Conservation (phyloP, 345 rosid species). For the Kernera saxatilis region DNA sequence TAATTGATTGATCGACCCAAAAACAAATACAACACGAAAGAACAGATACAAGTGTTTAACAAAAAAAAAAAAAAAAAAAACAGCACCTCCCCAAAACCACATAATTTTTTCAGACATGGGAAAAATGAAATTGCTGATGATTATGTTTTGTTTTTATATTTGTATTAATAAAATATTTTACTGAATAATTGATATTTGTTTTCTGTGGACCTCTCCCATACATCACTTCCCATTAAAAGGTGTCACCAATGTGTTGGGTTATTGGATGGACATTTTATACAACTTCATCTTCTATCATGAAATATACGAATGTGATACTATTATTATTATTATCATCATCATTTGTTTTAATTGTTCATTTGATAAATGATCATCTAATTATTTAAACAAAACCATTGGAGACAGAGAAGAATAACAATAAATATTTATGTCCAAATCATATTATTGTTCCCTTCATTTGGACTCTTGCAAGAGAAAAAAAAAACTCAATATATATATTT, state of each 20-base stretch:
- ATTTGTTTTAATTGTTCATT: not conserved
- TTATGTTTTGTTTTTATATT: not conserved
- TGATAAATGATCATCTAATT: not conserved
- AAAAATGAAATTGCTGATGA: too few species aligned
- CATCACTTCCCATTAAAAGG: conserved; percentile 19
- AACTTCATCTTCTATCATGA: not conserved
- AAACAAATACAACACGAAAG: too few species aligned
- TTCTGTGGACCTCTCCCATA: conserved; percentile 4
- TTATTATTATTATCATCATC: too few species aligned
- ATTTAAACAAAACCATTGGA: not conserved
- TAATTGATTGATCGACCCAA: too few species aligned
- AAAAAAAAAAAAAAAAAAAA: too few species aligned
- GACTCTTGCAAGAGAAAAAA: too few species aligned
- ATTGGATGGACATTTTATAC: conserved; percentile 15
- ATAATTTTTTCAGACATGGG: too few species aligned
- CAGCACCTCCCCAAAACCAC: not conserved
- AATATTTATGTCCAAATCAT: conserved; percentile 9
- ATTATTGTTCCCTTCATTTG: not conserved
- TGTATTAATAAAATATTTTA: not conserved
- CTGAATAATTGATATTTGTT: not conserved
- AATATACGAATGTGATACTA: not conserved
- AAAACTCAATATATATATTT: not conserved
- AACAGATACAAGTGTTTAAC: too few species aligned
- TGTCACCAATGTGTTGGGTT: conserved; percentile 18
- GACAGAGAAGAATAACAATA: conserved; percentile 15